Conservation (phyloP, 177 flowering plant genomes). For the Vitis hybrid region DNA sequence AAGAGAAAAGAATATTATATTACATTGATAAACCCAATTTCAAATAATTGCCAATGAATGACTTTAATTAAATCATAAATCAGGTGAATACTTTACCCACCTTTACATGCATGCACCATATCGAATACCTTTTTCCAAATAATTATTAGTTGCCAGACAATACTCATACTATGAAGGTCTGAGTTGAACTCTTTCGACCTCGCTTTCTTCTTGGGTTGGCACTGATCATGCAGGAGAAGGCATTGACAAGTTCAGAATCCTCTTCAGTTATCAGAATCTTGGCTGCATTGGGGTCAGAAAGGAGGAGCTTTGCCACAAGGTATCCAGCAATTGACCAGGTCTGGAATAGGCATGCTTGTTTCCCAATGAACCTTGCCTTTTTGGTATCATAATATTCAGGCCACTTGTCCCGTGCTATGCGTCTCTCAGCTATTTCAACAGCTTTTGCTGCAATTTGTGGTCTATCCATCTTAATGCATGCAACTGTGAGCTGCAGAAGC, state of each 20-base stretch:
- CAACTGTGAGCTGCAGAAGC: constrained; percentile 47
- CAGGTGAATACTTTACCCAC: background rate
- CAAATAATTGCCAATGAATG: background rate
- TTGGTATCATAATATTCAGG: constrained; percentile 62
- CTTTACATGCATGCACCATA: background rate
- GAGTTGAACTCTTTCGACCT: constrained; percentile 30
- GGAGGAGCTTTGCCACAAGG: constrained; percentile 47
- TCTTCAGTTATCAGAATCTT: constrained; percentile 39
- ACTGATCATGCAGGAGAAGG: constrained; percentile 49
- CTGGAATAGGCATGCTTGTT: constrained; percentile 43
- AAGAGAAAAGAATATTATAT: background rate
- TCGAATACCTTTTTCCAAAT: background rate
- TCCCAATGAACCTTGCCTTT: constrained; percentile 46
- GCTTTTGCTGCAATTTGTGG: constrained; percentile 52
- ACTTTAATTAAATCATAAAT: background rate
- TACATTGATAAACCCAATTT: background rate
- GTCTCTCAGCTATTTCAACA: constrained; percentile 35
- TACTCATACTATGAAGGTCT: constrained; percentile 37
- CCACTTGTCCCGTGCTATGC: constrained; percentile 43
- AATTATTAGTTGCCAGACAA: background rate
- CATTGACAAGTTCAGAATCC: constrained; percentile 45
- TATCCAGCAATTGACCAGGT: constrained; percentile 60
- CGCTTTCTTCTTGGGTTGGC: constrained; percentile 46
- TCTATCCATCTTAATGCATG: constrained; percentile 50
- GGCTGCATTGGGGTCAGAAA: constrained; percentile 35